phyloP scores from a whole-genome alignment of 176 grass and related monocot genomes.

The Rhipidocladum racemiflorum region DNA sequence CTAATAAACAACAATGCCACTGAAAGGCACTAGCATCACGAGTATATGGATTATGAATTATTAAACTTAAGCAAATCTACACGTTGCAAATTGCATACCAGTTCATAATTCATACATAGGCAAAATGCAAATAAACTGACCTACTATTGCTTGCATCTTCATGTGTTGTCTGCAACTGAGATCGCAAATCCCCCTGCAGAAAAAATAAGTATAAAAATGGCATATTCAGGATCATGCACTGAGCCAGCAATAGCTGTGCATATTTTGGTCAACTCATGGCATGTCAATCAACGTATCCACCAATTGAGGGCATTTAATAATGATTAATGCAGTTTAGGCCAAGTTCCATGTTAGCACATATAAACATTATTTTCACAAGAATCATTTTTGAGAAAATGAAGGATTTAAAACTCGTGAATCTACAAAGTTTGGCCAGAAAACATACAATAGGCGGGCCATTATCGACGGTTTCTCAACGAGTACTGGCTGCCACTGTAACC shows the following conservation, averaged over 20 bases:
- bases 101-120: not conserved
- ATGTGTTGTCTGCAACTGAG: slow-evolving; percentile 83
- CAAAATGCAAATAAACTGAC: slow-evolving; percentile 46
- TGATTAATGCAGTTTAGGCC: not conserved
- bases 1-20: not conserved
- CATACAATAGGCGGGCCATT: not conserved
- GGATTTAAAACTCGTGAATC: not conserved
- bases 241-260: slow-evolving; percentile 20
- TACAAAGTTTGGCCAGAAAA: not conserved
- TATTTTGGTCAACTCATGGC: not conserved
- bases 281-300: not conserved
- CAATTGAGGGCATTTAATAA: not conserved
- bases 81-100: not conserved
- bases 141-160: slow-evolving; percentile 71
- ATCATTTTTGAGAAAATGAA: not conserved
- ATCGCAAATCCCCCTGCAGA: slow-evolving; percentile 76
- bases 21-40: slow-evolving; percentile 14
- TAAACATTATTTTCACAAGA: not conserved
- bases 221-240: not conserved
- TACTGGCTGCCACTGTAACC: not conserved
- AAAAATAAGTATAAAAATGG: not conserved
- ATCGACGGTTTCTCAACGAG: not conserved
- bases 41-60: slow-evolving; percentile 7
- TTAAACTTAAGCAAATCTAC: not conserved
- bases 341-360: not conserved